These are phyloP conservation scores for Carpinus viminea DNA, from an alignment of 306 rosid genomes.

Conservation along the genomic window DNA sequence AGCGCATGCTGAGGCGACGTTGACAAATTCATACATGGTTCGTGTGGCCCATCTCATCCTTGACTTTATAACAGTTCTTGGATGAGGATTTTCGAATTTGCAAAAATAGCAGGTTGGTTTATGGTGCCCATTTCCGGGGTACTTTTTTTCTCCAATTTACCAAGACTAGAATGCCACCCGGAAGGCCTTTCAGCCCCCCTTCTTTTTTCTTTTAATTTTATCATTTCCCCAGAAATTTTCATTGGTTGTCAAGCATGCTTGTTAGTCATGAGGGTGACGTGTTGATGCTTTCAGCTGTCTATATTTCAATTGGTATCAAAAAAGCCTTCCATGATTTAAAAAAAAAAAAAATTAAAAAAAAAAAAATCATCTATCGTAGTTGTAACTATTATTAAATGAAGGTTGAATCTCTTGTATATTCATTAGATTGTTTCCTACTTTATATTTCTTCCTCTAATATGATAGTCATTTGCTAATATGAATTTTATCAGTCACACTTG, in stretches of 20 bases:
- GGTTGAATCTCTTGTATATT: not conserved
- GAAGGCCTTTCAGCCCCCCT: slow-evolving; percentile 2
- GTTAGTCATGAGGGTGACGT: not conserved
- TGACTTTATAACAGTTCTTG: not conserved
- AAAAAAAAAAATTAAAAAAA: too few species aligned
- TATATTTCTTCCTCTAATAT: not conserved
- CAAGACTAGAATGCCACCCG: slow-evolving; percentile 24
- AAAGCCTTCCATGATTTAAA: not conserved
- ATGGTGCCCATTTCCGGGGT: slow-evolving; percentile 21
- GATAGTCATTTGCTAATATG: not conserved
- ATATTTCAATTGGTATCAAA: not conserved
- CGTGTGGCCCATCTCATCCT: not conserved
- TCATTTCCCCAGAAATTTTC: not conserved
- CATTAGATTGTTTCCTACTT: not conserved
- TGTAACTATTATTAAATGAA: slow-evolving; percentile 1
- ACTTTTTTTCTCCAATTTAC: slow-evolving; percentile 23
- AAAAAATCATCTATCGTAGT: not conserved
- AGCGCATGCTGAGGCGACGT: not conserved
- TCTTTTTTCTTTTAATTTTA: slow-evolving; percentile 10
- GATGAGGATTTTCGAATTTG: not conserved
- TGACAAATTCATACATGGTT: not conserved
- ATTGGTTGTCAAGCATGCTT: not conserved
- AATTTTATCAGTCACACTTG: not conserved
- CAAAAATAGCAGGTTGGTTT: slow-evolving; percentile 18
- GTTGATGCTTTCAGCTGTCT: not conserved